Conservation (phyloP, 176 grass and related monocot species). For the Panicum miliaceum region DNA sequence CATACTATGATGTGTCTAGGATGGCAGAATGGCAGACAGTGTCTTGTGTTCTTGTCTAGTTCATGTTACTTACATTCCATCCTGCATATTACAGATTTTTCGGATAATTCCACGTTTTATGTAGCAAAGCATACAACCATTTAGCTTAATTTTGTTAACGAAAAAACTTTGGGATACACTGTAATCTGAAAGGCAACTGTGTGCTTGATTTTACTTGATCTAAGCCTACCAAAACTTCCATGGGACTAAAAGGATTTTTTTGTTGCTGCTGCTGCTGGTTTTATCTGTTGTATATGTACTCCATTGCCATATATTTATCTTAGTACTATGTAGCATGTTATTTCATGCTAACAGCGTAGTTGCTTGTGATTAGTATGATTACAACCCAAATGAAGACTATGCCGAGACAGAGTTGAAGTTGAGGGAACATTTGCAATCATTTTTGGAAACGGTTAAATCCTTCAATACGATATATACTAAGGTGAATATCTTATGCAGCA, state of each 20-base stretch:
- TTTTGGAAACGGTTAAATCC: constrained; percentile 91
- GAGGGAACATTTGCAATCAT: constrained; percentile 86
- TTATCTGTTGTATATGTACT: background rate
- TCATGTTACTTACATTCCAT: background rate
- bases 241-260: background rate
- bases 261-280: background rate
- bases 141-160: background rate
- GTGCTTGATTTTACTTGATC: background rate
- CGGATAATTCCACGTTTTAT: background rate
- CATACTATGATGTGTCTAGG: background rate
- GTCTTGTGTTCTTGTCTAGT: background rate
- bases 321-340: background rate
- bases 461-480: constrained; percentile 98
- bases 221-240: background rate
- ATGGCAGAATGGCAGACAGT: background rate
- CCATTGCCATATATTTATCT: background rate
- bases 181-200: background rate
- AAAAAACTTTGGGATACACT: background rate
- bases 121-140: background rate
- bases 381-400: constrained; percentile 98
- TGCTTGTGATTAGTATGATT: constrained; percentile 73
- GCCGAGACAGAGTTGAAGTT: constrained; percentile 88
- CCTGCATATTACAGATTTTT: background rate
- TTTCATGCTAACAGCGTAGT: constrained; percentile 36
- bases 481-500: constrained; percentile 42